Evolutionary conservation across 371 early-diverging fungal genomes (phyloP).

Genomic region (Lichtheimia corymbifera): DNA sequence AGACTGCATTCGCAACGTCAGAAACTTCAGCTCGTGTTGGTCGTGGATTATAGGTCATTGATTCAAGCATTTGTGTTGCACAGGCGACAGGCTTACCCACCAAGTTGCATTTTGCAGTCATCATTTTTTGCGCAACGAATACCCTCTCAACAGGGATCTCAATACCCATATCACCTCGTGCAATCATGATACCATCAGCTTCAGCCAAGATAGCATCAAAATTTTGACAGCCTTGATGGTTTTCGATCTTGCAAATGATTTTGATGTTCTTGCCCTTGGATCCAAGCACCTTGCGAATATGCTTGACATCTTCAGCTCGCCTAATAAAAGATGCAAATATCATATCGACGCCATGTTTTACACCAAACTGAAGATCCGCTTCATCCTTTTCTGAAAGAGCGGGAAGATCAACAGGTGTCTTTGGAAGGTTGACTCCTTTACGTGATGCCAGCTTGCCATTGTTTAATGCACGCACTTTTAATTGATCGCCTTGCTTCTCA

Average conservation of each 20-base stretch:
- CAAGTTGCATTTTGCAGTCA: slow-evolving; percentile 90
- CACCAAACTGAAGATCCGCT: slow-evolving; percentile 84
- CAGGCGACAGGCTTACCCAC: slow-evolving; percentile 93
- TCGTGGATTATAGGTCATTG: slow-evolving; percentile 92
- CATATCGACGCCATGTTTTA: slow-evolving; percentile 91
- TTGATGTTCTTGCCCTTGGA: slow-evolving; percentile 80
- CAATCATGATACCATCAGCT: slow-evolving; percentile 98
- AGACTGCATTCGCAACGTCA: slow-evolving; percentile 96
- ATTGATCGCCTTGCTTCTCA: slow-evolving; percentile 54
- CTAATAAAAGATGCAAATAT: slow-evolving; percentile 97
- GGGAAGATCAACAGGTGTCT: slow-evolving; percentile 80
- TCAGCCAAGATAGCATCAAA: slow-evolving; percentile 92
- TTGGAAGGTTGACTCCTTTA: slow-evolving; percentile 89
- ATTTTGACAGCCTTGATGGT: slow-evolving; percentile 87
- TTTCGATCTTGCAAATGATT: slow-evolving; percentile 94
- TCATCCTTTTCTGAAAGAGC: slow-evolving; percentile 93
- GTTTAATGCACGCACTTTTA: slow-evolving; percentile 72
- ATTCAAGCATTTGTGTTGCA: slow-evolving; percentile 99
- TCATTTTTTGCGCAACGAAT: slow-evolving; percentile 94
- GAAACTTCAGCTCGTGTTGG: slow-evolving; percentile 98
- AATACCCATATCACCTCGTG: slow-evolving; percentile 96
- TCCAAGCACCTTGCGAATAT: slow-evolving; percentile 78
- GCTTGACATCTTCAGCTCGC: slow-evolving; percentile 83
- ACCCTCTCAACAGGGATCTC: slow-evolving; percentile 92
- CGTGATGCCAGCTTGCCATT: slow-evolving; percentile 69